A percentile compares a stretch with the other conserved stretches of the same genome.
phyloP scores from a whole-genome alignment of 1,139 yeast species.

The Casaregolazyma lundiana region DNA sequence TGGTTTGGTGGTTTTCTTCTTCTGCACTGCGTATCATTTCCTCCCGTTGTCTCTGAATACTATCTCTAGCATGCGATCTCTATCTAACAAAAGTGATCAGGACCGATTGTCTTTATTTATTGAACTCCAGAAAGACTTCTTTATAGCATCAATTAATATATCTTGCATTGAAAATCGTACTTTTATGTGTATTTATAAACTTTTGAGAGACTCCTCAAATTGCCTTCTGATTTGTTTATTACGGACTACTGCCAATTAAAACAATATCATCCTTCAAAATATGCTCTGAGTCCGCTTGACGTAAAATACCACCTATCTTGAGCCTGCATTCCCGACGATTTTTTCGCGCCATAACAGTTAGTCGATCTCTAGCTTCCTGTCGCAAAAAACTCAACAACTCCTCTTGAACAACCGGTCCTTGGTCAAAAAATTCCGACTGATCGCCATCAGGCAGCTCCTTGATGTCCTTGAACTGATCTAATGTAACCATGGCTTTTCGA shows the following conservation, averaged over 20 bases:
- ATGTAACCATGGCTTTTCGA: conserved; percentile 3
- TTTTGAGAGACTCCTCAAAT: not conserved
- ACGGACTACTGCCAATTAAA: not conserved
- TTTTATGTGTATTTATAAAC: too few species aligned
- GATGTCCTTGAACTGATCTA: conserved; percentile 1
- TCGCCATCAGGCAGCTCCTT: conserved; percentile 1
- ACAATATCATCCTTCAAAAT: conserved; percentile 4
- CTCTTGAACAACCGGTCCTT: not conserved
- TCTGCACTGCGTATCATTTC: too few species aligned
- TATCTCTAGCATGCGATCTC: too few species aligned
- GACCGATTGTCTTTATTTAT: too few species aligned
- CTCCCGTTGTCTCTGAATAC: too few species aligned
- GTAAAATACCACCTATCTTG: not conserved
- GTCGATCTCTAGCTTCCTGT: conserved; percentile 6
- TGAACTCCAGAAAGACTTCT: not conserved
- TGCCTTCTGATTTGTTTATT: not conserved
- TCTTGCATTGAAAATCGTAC: not conserved
- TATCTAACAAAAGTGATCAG: too few species aligned
- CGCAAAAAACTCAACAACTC: not conserved
- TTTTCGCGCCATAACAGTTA: conserved; percentile 3
- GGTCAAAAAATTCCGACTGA: conserved; percentile 5
- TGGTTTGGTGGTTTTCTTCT: not conserved
- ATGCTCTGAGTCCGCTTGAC: not conserved
- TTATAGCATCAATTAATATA: not conserved
- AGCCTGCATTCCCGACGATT: conserved; percentile 4